Evolutionary conservation across 257 asterid genomes (phyloP), one percentile per base, ranked within the genome.

Genomic region (Osmanthus fragrans): DNA sequence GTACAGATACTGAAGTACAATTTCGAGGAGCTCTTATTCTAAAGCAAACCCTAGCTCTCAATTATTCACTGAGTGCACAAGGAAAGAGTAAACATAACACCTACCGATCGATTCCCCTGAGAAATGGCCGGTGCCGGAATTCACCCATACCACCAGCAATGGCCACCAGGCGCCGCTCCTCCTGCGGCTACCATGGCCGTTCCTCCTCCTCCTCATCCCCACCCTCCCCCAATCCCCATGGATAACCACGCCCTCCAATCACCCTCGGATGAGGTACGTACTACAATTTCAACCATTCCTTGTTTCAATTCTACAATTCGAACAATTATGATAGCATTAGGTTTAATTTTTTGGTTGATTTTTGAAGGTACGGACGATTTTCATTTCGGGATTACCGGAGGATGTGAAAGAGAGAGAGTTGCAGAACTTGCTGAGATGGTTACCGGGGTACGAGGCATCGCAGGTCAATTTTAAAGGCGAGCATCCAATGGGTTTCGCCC

Each of bases 391-490:
- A 32, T 86, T 96, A 80, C 99, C 99, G 10, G 97, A 90, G 86
- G 99, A 96, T 83, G 99, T 96, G 77, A 96, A 89, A 80, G 99
- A 96, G 91, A 88, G 99, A 84, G 99, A 96, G 86, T 84, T 96
- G 83, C 97, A 91, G 90, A 96, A 96, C 81, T 82, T 94, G 79
- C 84, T 96, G 79, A 89, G 99, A 76, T 96, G 97, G 99, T 79
- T 96, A 47, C 99, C 98, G 6, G 99, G 99, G 18, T 96, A 92
- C 54, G 99, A 96, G 90, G 98, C 99, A 2, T 96, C 98, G 16
- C 99, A 96, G 87, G 97, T 96, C 77, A 96, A 96, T 84, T 92
- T 89, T 84, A 96, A 96, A 84, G 98, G 97, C 29, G 99, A 96
- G 81, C 92, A 87, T 75, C 99, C 99, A 5, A 89, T 96, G 96